Base-by-base conservation (phyloP, 768 basidiomycete species). In the Tulasnella sp. region DNA sequence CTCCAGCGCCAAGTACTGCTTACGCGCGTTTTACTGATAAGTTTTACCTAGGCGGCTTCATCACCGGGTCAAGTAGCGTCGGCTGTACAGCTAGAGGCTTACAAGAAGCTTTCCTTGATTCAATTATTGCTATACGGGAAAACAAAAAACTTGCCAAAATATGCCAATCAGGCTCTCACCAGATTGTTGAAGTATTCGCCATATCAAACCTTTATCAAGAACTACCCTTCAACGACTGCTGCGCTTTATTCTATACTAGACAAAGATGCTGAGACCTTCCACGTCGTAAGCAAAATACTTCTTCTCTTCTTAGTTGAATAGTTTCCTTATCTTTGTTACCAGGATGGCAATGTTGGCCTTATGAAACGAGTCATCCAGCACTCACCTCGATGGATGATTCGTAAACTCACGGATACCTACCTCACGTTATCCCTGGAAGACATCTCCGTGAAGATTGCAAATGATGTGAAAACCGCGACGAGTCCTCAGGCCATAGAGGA, bases 331-430 rank as follows among this genome's bases (percentile, higher is more conserved):
- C 25, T 19, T 32, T 15, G 16, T 16, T 45, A 40, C 40, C 53
- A 85, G 77, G 88, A 93, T 35, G 74, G 73, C 49, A 91, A 81
- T 49, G 35, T 76, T 1, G 89, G 89, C 5, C 69, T 93, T 28
- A 64, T 87, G 31, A 63, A 68, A 32, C 79, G 80, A 55, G 82
- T 77, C 2, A 66, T 87, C 24, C 73, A 74, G 4, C 76, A 77
- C 13, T 79, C 84, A 0, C 82, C 85, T 0, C 71, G 82, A 16
- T 89, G 88, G 79, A 69, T 76, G 42, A 75, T 91, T 58, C 79
- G 77, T 64, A 83, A 78, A 61, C 75, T 91, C 51, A 90, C 83
- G 0, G 75, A 75, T 45, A 89, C 89, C 2, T 93, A 89, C 59
- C 71, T 88, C 34, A 86, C 83, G 0, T 75, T 89, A 13, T 74